These are phyloP conservation scores for Amphichorda felina DNA, from an alignment of 2,329 filamentous ascomycete genomes.

Conservation along the genomic window DNA sequence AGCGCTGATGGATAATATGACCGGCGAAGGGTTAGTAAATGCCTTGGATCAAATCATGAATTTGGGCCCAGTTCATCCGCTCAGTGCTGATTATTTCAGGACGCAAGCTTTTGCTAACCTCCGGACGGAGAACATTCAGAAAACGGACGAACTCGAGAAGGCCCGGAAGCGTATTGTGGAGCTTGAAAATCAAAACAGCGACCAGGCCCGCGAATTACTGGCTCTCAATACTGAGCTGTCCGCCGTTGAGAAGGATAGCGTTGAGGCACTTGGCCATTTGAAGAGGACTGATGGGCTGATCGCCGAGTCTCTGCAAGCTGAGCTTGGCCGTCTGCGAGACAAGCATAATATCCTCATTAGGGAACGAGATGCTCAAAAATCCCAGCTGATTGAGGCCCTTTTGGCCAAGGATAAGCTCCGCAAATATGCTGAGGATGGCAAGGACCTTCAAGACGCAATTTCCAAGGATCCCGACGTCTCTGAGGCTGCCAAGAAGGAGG, in stretches of 20 bases:
- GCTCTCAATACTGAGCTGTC: slow-evolving; percentile 39
- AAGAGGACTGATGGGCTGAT: slow-evolving; percentile 48
- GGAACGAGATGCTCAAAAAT: slow-evolving; percentile 45
- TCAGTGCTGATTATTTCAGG: slow-evolving; percentile 35
- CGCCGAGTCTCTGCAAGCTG: slow-evolving; percentile 43
- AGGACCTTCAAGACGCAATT: slow-evolving; percentile 25
- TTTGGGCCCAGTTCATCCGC: slow-evolving; percentile 18
- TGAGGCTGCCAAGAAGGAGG: slow-evolving; percentile 26
- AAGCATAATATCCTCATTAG: slow-evolving; percentile 34
- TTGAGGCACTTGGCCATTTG: slow-evolving; percentile 43
- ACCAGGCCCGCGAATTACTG: slow-evolving; percentile 43
- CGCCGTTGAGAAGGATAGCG: slow-evolving; percentile 39
- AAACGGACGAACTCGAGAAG: slow-evolving; percentile 33
- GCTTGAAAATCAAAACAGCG: slow-evolving; percentile 35
- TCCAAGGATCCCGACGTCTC: slow-evolving; percentile 20
- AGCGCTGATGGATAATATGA: slow-evolving; percentile 36
- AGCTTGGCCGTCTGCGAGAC: slow-evolving; percentile 42
- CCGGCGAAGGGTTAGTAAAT: slow-evolving; percentile 43
- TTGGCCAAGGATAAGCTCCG: slow-evolving; percentile 49
- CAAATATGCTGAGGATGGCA: slow-evolving; percentile 37
- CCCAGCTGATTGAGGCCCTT: slow-evolving; percentile 46
- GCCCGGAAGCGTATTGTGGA: slow-evolving; percentile 27
- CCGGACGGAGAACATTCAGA: slow-evolving; percentile 32
- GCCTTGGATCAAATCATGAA: slow-evolving; percentile 17
- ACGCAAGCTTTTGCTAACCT: slow-evolving; percentile 40